A percentile compares a stretch with the other conserved stretches of the same genome.
These are phyloP conservation scores for Aspergillus sclerotioniger DNA, from an alignment of 495 filamentous ascomycete genomes.

Conservation along the genomic window DNA sequence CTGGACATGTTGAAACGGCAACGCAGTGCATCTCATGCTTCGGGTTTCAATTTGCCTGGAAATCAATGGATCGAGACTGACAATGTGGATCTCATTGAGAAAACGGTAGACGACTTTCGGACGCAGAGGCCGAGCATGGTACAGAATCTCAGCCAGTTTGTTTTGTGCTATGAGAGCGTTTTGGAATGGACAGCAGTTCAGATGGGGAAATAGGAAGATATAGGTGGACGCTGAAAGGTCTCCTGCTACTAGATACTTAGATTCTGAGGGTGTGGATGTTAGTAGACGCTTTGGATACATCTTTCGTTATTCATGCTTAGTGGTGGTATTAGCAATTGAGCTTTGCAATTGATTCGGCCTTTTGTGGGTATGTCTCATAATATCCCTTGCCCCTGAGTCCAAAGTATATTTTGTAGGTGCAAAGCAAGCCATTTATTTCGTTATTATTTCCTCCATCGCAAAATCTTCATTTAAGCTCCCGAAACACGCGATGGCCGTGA, in stretches of 20 bases:
- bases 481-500: no score
- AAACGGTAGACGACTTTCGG: constrained; percentile 86
- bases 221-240: constrained; percentile 1
- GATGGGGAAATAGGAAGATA: constrained; percentile 17
- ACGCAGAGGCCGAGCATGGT: constrained; percentile 93
- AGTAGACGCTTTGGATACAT: neutral
- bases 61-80: constrained; percentile 54
- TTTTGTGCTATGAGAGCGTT: constrained; percentile 93
- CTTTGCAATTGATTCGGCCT: no score
- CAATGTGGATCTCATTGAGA: constrained; percentile 72
- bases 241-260: neutral
- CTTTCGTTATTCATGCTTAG: neutral
- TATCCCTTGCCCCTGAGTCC: no score
- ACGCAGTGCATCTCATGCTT: constrained; percentile 28
- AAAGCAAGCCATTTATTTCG: no score
- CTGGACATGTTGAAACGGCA: constrained; percentile 90
- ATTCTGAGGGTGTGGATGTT: neutral
- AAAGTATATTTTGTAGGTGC: neutral
- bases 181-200: constrained; percentile 77
- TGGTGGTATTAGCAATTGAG: no score
- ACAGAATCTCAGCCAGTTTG: constrained; percentile 90
- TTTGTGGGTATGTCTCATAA: no score
- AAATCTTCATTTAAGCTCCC: no score
- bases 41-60: constrained; percentile 28
- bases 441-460: no score